These are phyloP conservation scores for Aspergillus mulundensis DNA, from an alignment of 495 filamentous ascomycete species.

Conservation along the genomic window DNA sequence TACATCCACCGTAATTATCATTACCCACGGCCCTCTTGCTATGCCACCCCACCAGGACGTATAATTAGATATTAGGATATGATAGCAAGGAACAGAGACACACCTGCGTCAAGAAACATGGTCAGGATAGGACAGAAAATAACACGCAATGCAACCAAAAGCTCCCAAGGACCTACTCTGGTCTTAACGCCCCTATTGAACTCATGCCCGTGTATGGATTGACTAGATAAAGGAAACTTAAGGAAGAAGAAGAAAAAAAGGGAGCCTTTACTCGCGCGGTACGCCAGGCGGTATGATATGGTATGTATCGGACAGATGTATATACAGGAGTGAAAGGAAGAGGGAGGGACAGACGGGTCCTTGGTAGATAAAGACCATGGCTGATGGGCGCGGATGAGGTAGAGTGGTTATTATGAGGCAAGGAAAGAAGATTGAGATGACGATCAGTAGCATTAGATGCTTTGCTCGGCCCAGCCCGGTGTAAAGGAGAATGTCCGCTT, in stretches of 20 bases:
- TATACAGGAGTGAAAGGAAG: slow-evolving; percentile 14
- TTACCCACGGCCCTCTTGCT: no score
- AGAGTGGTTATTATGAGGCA: neutral
- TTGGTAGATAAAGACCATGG: neutral
- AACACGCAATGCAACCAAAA: no score
- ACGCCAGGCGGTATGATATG: slow-evolving; percentile 13
- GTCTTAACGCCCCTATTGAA: neutral
- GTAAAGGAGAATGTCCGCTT: neutral
- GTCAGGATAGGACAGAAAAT: no score
- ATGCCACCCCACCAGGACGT: no score
- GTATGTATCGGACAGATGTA: slow-evolving; percentile 9
- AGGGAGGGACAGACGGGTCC: slow-evolving; percentile 6
- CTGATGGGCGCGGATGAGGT: neutral
- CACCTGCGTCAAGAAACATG: no score
- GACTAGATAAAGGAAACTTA: neutral
- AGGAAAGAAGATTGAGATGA: neutral
- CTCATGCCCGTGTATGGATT: neutral
- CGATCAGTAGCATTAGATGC: neutral
- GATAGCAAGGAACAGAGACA: neutral
- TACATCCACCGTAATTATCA: no score
- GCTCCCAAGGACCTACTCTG: neutral
- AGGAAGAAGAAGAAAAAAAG: neutral
- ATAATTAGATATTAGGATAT: no score
- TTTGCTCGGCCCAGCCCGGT: neutral
- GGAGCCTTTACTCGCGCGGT: slow-evolving; percentile 9